These are phyloP conservation scores for Brassica cretica DNA, from an alignment of 345 rosid species.

Conservation along the genomic window DNA sequence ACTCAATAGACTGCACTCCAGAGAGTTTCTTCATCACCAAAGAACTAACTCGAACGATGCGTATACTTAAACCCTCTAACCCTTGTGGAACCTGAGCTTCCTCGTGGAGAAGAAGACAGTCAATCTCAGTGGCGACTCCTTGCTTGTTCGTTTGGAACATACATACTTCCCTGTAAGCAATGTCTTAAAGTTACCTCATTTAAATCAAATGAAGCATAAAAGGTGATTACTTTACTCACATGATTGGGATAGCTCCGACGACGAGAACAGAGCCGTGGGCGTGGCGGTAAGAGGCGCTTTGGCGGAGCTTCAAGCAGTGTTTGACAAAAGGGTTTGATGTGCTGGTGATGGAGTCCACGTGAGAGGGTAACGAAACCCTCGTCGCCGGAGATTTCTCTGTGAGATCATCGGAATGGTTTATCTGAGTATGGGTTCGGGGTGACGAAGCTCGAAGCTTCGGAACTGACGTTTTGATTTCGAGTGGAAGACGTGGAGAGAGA, in stretches of 20 bases:
- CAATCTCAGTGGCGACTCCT: slow-evolving; percentile 45
- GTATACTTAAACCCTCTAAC: slow-evolving; percentile 41
- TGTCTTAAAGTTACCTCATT: slow-evolving; percentile 13
- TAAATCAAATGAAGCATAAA: background rate
- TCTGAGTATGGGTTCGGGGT: slow-evolving; percentile 30
- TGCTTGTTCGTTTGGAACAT: slow-evolving; percentile 46
- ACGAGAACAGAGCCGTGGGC: slow-evolving; percentile 71
- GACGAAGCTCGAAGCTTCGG: slow-evolving; percentile 34
- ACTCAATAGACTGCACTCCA: slow-evolving; percentile 73
- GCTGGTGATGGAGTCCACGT: slow-evolving; percentile 60
- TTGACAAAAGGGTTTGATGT: slow-evolving; percentile 81
- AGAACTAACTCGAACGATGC: slow-evolving; percentile 54
- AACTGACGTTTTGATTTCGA: slow-evolving; percentile 4
- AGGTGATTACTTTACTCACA: slow-evolving; percentile 35
- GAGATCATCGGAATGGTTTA: slow-evolving; percentile 10
- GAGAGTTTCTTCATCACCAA: slow-evolving; percentile 81
- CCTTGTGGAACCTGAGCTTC: slow-evolving; percentile 55
- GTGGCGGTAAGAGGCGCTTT: slow-evolving; percentile 81
- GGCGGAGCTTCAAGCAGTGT: slow-evolving; percentile 86
- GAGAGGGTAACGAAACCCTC: slow-evolving; percentile 45
- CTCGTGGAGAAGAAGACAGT: slow-evolving; percentile 68
- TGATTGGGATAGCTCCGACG: slow-evolving; percentile 79
- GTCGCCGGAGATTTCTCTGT: slow-evolving; percentile 9
- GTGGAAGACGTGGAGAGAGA: slow-evolving; percentile 20
- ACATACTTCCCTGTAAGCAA: slow-evolving; percentile 63